Percentiles rank a stretch among this genome's conserved stretches.
Evolutionary conservation across 306 rosid species (phyloP).

Genomic region (Inga oerstediana): DNA sequence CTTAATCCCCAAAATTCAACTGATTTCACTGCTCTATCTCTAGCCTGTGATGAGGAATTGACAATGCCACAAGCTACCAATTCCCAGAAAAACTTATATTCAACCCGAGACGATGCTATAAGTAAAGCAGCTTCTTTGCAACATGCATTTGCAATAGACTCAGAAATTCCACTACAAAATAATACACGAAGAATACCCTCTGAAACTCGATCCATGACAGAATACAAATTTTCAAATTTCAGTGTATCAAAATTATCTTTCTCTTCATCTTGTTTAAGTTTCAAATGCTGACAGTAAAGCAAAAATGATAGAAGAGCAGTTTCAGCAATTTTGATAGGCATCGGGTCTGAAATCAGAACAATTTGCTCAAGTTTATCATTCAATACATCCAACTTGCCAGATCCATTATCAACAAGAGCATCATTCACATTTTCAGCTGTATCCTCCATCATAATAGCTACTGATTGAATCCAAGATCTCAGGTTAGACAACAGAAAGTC

Average conservation of each 20-base stretch:
- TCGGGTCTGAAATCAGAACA: conserved; percentile 60
- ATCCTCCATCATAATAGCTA: conserved; percentile 86
- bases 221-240: conserved; percentile 62
- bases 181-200: conserved; percentile 87
- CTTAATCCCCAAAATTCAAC: conserved; percentile 94
- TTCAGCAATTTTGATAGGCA: conserved; percentile 63
- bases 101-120: conserved; percentile 63
- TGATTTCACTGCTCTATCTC: conserved; percentile 92
- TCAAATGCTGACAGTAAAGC: conserved; percentile 59
- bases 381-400: conserved; percentile 43
- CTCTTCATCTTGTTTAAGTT: conserved; percentile 55
- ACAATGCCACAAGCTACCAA: conserved; percentile 72
- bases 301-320: conserved; percentile 85
- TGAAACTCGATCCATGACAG: conserved; percentile 68
- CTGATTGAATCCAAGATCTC: conserved; percentile 85
- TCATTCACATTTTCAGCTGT: conserved; percentile 75
- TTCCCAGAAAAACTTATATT: conserved; percentile 75
- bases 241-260: conserved; percentile 40
- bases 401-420: conserved; percentile 39
- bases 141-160: conserved; percentile 71
- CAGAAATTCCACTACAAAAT: conserved; percentile 91
- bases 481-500: conserved; percentile 69
- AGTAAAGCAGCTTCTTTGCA: conserved; percentile 71
- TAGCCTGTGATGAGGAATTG: conserved; percentile 69
- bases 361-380: conserved; percentile 54